These are phyloP conservation scores for Artemisia annua DNA, from an alignment of 129 eudicot genomes.

Conservation along the genomic window DNA sequence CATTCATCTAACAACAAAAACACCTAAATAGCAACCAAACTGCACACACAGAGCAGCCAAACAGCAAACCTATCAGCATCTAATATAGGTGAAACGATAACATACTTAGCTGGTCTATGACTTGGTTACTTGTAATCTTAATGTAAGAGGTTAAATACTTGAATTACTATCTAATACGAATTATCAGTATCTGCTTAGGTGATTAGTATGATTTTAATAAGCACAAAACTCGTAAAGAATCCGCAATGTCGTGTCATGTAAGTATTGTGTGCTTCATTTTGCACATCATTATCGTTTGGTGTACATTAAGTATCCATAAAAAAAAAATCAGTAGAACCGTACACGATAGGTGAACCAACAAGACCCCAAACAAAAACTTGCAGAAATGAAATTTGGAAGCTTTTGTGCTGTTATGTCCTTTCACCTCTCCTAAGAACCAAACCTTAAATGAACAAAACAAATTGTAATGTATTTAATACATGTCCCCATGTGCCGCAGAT, in stretches of 20 bases:
- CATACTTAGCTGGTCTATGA: too few species aligned
- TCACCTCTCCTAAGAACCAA: conserved; percentile 28
- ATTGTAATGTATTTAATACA: conserved; percentile 8
- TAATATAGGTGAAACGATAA: too few species aligned
- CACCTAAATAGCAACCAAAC: too few species aligned
- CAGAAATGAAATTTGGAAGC: conserved; percentile 18
- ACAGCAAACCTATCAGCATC: too few species aligned
- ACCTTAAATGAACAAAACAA: conserved; percentile 25
- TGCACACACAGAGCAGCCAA: too few species aligned
- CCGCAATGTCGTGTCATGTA: not conserved
- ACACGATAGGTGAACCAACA: not conserved
- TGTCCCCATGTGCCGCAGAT: conserved; percentile 41
- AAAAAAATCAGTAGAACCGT: conserved; percentile 5
- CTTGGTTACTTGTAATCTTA: too few species aligned
- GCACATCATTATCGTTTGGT: conserved; percentile 1
- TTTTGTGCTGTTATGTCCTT: conserved; percentile 32
- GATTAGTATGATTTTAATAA: too few species aligned
- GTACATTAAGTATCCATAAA: not conserved
- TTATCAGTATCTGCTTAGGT: too few species aligned
- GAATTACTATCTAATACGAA: too few species aligned
- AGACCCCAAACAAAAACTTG: conserved; percentile 19
- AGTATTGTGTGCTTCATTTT: not conserved
- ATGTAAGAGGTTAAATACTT: too few species aligned
- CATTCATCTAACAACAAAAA: too few species aligned
- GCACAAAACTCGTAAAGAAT: too few species aligned